Conservation (phyloP, 352 stramenopile species). For the Phytophthora sojae region DNA sequence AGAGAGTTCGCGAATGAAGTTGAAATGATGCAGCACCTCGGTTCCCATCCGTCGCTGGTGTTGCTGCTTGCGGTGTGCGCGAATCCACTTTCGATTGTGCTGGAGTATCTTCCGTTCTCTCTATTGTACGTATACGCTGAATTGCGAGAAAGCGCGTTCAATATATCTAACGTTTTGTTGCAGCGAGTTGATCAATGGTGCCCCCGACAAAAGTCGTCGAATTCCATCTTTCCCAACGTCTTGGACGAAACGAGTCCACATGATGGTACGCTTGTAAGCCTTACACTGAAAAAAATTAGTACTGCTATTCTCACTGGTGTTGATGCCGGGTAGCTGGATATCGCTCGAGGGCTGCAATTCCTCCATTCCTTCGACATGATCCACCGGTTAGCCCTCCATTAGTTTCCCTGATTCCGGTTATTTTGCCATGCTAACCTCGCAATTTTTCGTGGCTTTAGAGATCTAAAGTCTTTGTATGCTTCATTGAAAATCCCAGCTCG, state of each 20-base stretch:
- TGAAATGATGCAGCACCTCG: constrained; percentile 68
- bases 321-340: constrained; percentile 53
- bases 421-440: neutral
- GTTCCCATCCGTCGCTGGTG: constrained; percentile 74
- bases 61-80: constrained; percentile 71
- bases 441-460: constrained; percentile 33
- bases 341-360: constrained; percentile 76
- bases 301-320: neutral
- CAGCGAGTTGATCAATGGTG: constrained; percentile 82
- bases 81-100: constrained; percentile 67
- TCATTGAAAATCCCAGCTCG: neutral
- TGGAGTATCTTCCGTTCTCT: constrained; percentile 83
- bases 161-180: constrained; percentile 1
- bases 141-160: neutral
- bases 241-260: constrained; percentile 81
- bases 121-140: constrained; percentile 63
- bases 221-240: constrained; percentile 71
- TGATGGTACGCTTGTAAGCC: constrained; percentile 62
- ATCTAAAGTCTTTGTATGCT: constrained; percentile 83
- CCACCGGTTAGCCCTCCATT: constrained; percentile 51
- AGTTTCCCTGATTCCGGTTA: neutral
- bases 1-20: constrained; percentile 86
- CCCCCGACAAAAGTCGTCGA: constrained; percentile 58
- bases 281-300: neutral
- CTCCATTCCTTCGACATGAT: constrained; percentile 86